A percentile compares a stretch with the other conserved stretches of the same genome.
phyloP scores from a whole-genome alignment of 2,329 filamentous ascomycete species.

The Helicocarpus griseus region DNA sequence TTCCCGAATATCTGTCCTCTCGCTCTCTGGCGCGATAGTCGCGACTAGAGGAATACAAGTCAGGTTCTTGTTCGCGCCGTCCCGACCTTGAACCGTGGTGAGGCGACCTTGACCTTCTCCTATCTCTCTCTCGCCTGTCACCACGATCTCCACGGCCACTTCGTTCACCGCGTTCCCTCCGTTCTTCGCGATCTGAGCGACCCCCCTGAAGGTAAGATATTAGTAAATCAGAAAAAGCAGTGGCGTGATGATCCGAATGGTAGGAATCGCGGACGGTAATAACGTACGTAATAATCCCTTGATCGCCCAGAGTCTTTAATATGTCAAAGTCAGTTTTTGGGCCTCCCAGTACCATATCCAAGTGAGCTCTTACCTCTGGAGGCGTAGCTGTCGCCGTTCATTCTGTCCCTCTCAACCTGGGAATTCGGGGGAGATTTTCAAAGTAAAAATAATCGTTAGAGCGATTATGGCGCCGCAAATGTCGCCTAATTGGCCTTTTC shows the following conservation, averaged over 20 bases:
- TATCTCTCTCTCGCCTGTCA: conserved; percentile 43
- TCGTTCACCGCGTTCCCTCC: conserved; percentile 17
- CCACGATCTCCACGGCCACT: conserved; percentile 29
- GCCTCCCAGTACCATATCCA: conserved; percentile 16
- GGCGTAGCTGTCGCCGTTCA: conserved; percentile 81
- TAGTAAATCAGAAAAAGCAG: conserved; percentile 17
- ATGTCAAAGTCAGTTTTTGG: conserved; percentile 24
- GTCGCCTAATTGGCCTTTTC: not conserved
- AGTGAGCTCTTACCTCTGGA: conserved; percentile 54
- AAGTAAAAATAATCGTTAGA: not conserved
- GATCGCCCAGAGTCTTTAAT: conserved; percentile 42
- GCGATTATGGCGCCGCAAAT: not conserved
- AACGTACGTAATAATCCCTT: conserved; percentile 24
- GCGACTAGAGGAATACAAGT: conserved; percentile 86
- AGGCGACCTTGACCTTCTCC: conserved; percentile 79
- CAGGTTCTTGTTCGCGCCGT: conserved; percentile 65
- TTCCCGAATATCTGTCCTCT: conserved; percentile 77
- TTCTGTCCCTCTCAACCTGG: conserved; percentile 25
- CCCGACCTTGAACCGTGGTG: conserved; percentile 57
- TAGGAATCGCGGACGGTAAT: not conserved
- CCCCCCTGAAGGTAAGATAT: conserved; percentile 25
- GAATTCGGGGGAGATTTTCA: not conserved
- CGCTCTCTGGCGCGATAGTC: conserved; percentile 88
- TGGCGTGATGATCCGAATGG: not conserved
- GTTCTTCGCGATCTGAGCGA: conserved; percentile 40